Base-by-base conservation (phyloP, 768 basidiomycete species). In the Butyriboletus loyo region DNA sequence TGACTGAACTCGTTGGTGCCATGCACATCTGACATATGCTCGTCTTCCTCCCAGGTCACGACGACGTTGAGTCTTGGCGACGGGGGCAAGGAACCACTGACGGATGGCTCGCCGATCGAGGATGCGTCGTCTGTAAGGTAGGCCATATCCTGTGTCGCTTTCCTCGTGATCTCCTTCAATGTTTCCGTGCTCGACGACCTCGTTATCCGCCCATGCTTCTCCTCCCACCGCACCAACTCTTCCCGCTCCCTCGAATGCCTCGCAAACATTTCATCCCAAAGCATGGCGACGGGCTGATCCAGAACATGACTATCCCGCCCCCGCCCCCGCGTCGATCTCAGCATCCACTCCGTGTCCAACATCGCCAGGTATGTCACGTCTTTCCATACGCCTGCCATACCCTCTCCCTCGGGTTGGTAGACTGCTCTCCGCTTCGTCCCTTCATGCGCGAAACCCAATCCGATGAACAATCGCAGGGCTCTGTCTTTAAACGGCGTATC, bases 181-280 rank as follows among this genome's bases (percentile, higher is more conserved):
- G 80, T 82, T 54, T 79, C 77, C 49, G 64, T 66, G 52, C 80
- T 81, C 11, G 61, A 50, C 14, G 70, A 65, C 30, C 69, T 73
- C 52, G 60, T 76, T 5, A 60, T 5, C 46, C 61, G 49, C 22
- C 55, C 52, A 5, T 65, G 61, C n/a, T 43, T 60, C 34, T 73
- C 71, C 19, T 86, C 80, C 80, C 82, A 80, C 5, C 64, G 67
- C 45, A 83, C 48, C 21, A 86, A 63, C 46, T 79, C 80, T 53
- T 84, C 80, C 31, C 78, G 72, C 67, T 87, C 85, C 38, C 71
- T 68, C 52, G 79, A 69, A 58, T 87, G 85, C 22, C 85, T 76
- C 19, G 65, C 52, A 39, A 87, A 72, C 47, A 87, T 70, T 59
- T 84, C 85, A 47, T 85, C 84, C 85, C 85, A 87, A 4, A 80